phyloP scores from a whole-genome alignment of 352 stramenopile genomes.

The Pythium myriotylum region DNA sequence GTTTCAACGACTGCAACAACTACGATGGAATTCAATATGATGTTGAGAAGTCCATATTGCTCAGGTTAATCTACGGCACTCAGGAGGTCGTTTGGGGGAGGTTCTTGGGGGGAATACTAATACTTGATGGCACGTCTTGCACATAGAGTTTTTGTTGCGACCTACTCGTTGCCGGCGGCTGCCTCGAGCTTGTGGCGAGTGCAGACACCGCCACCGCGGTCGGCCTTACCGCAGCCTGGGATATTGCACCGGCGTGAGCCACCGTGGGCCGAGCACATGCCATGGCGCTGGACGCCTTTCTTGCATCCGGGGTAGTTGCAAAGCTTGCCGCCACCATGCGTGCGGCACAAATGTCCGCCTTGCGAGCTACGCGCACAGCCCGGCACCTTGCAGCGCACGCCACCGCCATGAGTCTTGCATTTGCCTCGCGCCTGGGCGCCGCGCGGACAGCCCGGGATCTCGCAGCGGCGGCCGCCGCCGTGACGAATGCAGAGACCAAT shows the following conservation, averaged over 20 bases:
- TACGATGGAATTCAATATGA: neutral
- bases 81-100: no score
- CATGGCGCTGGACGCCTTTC: conserved; percentile 51
- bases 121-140: no score
- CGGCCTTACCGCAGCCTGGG: conserved; percentile 41
- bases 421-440: conserved; percentile 45
- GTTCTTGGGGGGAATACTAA: neutral
- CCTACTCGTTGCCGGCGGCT: neutral
- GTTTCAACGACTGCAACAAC: no score
- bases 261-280: conserved; percentile 55
- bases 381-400: conserved; percentile 44
- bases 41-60: no score
- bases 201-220: conserved; percentile 56
- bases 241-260: conserved; percentile 38
- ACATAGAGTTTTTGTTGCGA: no score
- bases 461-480: conserved; percentile 39
- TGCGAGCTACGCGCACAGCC: conserved; percentile 45
- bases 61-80: no score
- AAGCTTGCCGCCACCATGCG: conserved; percentile 55
- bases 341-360: conserved; percentile 49
- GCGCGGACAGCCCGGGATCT: conserved; percentile 41
- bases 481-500: conserved; percentile 40
- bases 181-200: conserved; percentile 36
- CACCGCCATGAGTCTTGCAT: conserved; percentile 54
- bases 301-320: conserved; percentile 52